These are phyloP conservation scores for Alternaria arbusti DNA, from an alignment of 2,329 filamentous ascomycete species.

Conservation along the genomic window DNA sequence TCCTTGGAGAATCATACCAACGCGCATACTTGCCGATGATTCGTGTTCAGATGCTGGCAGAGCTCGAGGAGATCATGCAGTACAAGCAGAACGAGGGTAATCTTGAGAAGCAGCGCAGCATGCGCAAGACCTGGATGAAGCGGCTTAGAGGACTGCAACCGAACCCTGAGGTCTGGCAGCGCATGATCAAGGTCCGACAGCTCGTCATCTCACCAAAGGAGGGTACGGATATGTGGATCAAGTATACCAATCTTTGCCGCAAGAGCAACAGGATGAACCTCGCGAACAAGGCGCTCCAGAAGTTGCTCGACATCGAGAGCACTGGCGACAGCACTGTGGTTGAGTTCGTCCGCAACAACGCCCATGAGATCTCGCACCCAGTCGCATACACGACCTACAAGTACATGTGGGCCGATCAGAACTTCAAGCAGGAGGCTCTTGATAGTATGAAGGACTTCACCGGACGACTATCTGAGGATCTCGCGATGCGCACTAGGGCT, in stretches of 20 bases:
- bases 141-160: constrained; percentile 93
- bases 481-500: constrained; percentile 50
- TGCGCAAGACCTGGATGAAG: constrained; percentile 95
- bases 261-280: constrained; percentile 95
- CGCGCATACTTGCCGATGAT: constrained; percentile 98
- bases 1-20: constrained; percentile 98
- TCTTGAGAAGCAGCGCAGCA: constrained; percentile 83
- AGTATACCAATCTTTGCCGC: constrained; percentile 96
- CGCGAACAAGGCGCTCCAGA: constrained; percentile 92
- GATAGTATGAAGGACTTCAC: constrained; percentile 69
- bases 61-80: constrained; percentile 95
- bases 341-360: constrained; percentile 42
- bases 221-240: constrained; percentile 99
- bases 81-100: constrained; percentile 90
- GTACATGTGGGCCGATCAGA: constrained; percentile 84
- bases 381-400: constrained; percentile 97
- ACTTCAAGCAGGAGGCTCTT: constrained; percentile 52
- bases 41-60: constrained; percentile 97
- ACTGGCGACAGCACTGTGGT: constrained; percentile 40
- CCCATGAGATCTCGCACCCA: constrained; percentile 67
- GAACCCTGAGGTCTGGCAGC: constrained; percentile 97
- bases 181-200: constrained; percentile 93
- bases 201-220: constrained; percentile 90
- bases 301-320: constrained; percentile 67
- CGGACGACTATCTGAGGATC: constrained; percentile 64